Evolutionary conservation across 306 rosid genomes (phyloP), one percentile per base, ranked within the genome.

Genomic region (Prosopis cineraria): DNA sequence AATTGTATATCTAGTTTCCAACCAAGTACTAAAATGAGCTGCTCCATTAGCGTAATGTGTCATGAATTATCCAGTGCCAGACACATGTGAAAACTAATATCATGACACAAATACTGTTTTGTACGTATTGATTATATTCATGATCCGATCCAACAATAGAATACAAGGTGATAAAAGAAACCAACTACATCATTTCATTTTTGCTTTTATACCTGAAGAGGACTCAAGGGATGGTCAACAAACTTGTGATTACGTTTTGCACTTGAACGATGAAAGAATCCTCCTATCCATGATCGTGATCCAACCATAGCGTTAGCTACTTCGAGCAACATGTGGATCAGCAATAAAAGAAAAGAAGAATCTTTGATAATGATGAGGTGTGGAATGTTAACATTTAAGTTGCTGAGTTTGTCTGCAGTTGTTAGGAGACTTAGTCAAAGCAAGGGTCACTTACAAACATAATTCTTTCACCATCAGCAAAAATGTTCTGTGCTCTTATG

Each of bases 291-390:
- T 73, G 99, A 84, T 85, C 93, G 81, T 75, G 99, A 85, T 87
- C 97, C 97, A 88, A 84, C 94, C 99, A 93, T 93, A 87, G 97
- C 98, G 82, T 89, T 91, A 88, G 91, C 98, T 95, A 81, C 87
- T 78, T 67, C 74, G 81, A 85, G 50, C 76, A 85, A 70, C 83
- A 48, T 73, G 62, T 48, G n/a, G n/a, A 78, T 84, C 74, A 79
- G 76, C 41, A 47, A 78, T 48, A 56, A 24, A 70, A 78, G 62
- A 78, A 58, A 85, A 36, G 34, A 83, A 43, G 44, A 44, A 55
- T 48, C 25, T 65, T 10, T 39, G 30, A 52, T 43, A 53, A 76
- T 59, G 59, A 36, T 41, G 47, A 47, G 39, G 16, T 41, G 47
- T 55, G 39, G 16, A 52, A 67, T 5, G 81, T 36, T 60, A 45